Evolutionary conservation across 306 rosid genomes (phyloP), one percentile per base, ranked within the genome.

Genomic region (Medicago lupulina): DNA sequence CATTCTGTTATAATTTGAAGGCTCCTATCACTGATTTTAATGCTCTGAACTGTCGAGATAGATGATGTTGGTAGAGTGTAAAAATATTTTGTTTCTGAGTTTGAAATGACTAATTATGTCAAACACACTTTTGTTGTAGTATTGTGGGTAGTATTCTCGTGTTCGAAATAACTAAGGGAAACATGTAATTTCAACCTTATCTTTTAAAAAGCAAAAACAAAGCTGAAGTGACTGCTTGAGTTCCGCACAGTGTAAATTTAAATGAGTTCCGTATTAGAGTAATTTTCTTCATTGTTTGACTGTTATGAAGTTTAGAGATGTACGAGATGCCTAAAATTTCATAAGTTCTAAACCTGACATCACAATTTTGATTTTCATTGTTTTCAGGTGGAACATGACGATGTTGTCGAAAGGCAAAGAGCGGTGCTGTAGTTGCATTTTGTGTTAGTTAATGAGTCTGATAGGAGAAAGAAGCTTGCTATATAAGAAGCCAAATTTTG

Each of bases 361-460:
- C 67, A 18, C 65, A 49, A 49, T 69, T n/a, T 31, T 46, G 67
- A 18, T 74, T 74, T 70, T 69, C 21, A 4, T 65, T 9, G 66
- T 69, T 63, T 74, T 74, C 81, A 85, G 86, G 86, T 85, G 75
- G 88, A 81, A 83, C 78, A 64, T 13, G 98, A 89, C 59, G 89
- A 79, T 68, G 83, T 55, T 3, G 79, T 43, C 7, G 88, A 78
- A 74, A 85, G 91, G 67, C 89, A 83, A 78, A 87, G 80, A 86
- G 50, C 51, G 23, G 85, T 82, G 17, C 87, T 83, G n/a, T 88
- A 82, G 80, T 34, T 72, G 81, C 60, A 65, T 9, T 73, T 59
- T 3, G 11, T 23, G 3, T 13, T 69, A 64, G 77, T 31, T 69
- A 60, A 1, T 0, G 1, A 21, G 23, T 21, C 40, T 54, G 39